A percentile compares a stretch with the other conserved stretches of the same genome.
phyloP scores from a whole-genome alignment of 2,329 filamentous ascomycete species.

The Nannizzia gypsea region DNA sequence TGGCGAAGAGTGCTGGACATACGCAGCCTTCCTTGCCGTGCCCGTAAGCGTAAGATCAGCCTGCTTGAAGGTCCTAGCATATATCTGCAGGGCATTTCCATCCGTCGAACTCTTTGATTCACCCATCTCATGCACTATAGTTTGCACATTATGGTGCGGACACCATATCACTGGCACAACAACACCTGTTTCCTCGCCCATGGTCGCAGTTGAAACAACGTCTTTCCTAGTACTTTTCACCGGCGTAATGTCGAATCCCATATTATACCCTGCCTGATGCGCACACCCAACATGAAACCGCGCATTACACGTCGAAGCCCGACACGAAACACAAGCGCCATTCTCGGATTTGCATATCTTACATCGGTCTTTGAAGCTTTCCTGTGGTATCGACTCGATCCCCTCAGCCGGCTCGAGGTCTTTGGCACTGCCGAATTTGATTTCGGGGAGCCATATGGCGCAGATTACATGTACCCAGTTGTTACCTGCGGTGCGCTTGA shows the following conservation, averaged over 20 bases:
- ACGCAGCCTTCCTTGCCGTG: slow-evolving; percentile 81
- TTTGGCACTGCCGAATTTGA: slow-evolving; percentile 79
- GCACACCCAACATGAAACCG: slow-evolving; percentile 84
- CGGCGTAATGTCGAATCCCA: slow-evolving; percentile 83
- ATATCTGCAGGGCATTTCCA: slow-evolving; percentile 67
- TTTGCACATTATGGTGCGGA: slow-evolving; percentile 71
- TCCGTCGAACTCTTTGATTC: slow-evolving; percentile 56
- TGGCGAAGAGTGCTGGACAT: slow-evolving; percentile 38
- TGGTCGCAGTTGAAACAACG: slow-evolving; percentile 63
- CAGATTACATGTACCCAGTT: slow-evolving; percentile 98
- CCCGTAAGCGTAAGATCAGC: slow-evolving; percentile 83
- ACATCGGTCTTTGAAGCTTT: slow-evolving; percentile 65
- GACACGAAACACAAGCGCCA: slow-evolving; percentile 74
- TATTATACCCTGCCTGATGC: slow-evolving; percentile 64
- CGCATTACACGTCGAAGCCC: slow-evolving; percentile 42
- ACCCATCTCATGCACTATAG: slow-evolving; percentile 63
- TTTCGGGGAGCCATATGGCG: slow-evolving; percentile 80
- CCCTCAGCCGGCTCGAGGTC: slow-evolving; percentile 79
- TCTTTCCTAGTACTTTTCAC: slow-evolving; percentile 83
- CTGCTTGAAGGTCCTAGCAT: slow-evolving; percentile 83
- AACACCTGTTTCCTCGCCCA: slow-evolving; percentile 69
- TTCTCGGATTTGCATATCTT: slow-evolving; percentile 64
- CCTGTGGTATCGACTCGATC: slow-evolving; percentile 65
- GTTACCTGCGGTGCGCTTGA: slow-evolving; percentile 90
- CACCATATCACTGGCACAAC: slow-evolving; percentile 85